Evolutionary conservation across 148 eudicot species (phyloP).

Genomic region (Spergularia marina): DNA sequence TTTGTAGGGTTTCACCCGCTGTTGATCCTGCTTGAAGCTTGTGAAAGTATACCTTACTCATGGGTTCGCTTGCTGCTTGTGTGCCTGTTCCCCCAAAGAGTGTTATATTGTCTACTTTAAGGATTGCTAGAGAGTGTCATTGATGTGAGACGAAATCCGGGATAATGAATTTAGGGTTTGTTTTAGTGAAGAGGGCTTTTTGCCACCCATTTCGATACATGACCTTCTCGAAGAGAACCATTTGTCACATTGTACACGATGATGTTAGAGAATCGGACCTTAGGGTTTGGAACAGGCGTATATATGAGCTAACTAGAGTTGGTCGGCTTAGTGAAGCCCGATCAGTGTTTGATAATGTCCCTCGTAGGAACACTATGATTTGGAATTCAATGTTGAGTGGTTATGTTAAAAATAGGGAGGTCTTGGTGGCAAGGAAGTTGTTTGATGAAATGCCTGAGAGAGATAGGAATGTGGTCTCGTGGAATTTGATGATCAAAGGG

Average conservation of each 20-base stretch:
- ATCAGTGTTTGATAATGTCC: slow-evolving; percentile 33
- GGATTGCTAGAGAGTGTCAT: too few relatives aligned
- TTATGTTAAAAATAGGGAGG: slow-evolving; percentile 36
- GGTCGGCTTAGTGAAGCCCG: slow-evolving; percentile 36
- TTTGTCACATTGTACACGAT: slow-evolving; percentile 11
- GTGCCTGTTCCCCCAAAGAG: too few relatives aligned
- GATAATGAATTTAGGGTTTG: neutral
- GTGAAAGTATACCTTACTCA: too few relatives aligned
- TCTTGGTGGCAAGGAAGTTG: slow-evolving; percentile 38
- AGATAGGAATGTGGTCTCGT: slow-evolving; percentile 40
- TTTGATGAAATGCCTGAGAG: slow-evolving; percentile 49
- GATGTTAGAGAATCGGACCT: neutral
- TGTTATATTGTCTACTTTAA: too few relatives aligned
- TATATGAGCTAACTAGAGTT: slow-evolving; percentile 20
- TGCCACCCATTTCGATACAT: slow-evolving; percentile 5
- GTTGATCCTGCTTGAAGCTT: too few relatives aligned
- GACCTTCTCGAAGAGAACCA: slow-evolving; percentile 1
- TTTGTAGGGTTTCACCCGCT: too few relatives aligned
- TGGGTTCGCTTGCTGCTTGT: too few relatives aligned
- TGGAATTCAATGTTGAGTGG: slow-evolving; percentile 52
- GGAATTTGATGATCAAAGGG: slow-evolving; percentile 55
- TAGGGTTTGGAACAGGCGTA: slow-evolving; percentile 35
- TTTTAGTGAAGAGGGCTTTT: slow-evolving; percentile 1
- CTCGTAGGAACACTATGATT: slow-evolving; percentile 33
- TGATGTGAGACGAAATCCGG: too few relatives aligned